Evolutionary conservation across 1,284 basidiomycete genomes (phyloP).

Genomic region (Rhodotorula mucilaginosa): DNA sequence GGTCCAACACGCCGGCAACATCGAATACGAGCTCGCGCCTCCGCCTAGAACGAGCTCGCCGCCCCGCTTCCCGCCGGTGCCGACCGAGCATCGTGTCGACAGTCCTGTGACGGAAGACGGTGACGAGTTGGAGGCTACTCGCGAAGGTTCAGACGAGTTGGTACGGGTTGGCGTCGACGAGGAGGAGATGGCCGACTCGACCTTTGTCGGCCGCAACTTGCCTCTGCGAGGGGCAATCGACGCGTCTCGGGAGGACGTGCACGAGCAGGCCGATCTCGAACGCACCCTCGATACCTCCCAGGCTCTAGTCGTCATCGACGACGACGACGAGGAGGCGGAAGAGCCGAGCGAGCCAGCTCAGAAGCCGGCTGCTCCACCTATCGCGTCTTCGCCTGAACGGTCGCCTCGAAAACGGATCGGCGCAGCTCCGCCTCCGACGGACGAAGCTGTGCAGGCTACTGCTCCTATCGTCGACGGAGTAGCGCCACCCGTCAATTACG

Average conservation of each 20-base stretch:
- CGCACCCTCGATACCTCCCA: no score
- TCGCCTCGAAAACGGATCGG: neutral
- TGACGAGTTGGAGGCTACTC: neutral
- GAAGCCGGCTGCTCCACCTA: neutral
- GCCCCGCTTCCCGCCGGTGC: neutral
- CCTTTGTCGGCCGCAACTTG: neutral
- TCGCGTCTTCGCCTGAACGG: no score
- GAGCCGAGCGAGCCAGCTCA: neutral
- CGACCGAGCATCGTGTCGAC: slow-evolving; percentile 7
- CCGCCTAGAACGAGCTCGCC: slow-evolving; percentile 18
- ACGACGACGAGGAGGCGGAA: slow-evolving; percentile 4
- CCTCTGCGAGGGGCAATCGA: neutral
- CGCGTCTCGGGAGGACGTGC: neutral
- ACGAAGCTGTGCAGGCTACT: neutral
- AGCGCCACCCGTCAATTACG: slow-evolving; percentile 15
- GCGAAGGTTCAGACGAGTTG: neutral
- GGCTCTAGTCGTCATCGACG: slow-evolving; percentile 17
- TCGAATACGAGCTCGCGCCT: slow-evolving; percentile 14
- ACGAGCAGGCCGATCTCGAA: slow-evolving; percentile 12
- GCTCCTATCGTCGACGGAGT: slow-evolving; percentile 9
- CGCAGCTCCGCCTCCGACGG: slow-evolving; percentile 8
- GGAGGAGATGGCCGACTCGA: slow-evolving; percentile 4
- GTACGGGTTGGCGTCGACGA: neutral
- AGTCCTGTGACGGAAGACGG: neutral
- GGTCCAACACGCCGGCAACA: neutral